Evolutionary conservation across 345 rosid species (phyloP).

Genomic region (Citrus unshiu): DNA sequence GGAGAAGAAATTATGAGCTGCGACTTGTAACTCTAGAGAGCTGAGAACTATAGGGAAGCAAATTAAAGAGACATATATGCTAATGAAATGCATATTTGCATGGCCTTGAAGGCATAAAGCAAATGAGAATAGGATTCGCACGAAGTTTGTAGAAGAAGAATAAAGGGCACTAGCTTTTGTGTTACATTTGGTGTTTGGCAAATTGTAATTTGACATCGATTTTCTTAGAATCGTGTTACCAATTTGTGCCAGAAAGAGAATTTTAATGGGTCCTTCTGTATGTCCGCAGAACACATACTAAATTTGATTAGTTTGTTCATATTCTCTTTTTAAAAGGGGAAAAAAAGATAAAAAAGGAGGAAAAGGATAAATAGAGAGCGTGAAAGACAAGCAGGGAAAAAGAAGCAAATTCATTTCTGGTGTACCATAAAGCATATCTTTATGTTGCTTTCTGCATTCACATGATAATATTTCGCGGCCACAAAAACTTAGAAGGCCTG

Average conservation of each 20-base stretch:
- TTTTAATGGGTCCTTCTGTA: neutral
- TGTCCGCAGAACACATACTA: no score
- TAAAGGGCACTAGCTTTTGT: conserved; percentile 22
- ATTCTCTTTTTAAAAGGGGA: neutral
- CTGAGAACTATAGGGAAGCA: neutral
- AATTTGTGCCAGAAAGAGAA: conserved; percentile 5
- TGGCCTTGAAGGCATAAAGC: conserved; percentile 4
- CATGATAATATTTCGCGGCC: neutral
- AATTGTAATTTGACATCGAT: neutral
- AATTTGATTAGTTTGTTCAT: neutral
- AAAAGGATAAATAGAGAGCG: neutral
- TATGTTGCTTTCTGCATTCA: neutral
- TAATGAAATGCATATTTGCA: neutral
- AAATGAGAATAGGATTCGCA: conserved; percentile 31
- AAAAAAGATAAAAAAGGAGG: no score
- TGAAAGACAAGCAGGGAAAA: neutral
- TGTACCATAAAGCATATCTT: neutral
- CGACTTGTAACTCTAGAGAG: neutral
- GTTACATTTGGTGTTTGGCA: conserved; percentile 9
- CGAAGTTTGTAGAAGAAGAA: conserved; percentile 22
- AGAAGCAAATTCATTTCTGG: neutral
- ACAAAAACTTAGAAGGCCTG: neutral
- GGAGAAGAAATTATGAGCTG: neutral
- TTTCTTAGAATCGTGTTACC: neutral
- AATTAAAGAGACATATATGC: neutral